These are phyloP conservation scores for Peterozyma xylosa DNA, from an alignment of 805 yeast genomes.

Conservation along the genomic window DNA sequence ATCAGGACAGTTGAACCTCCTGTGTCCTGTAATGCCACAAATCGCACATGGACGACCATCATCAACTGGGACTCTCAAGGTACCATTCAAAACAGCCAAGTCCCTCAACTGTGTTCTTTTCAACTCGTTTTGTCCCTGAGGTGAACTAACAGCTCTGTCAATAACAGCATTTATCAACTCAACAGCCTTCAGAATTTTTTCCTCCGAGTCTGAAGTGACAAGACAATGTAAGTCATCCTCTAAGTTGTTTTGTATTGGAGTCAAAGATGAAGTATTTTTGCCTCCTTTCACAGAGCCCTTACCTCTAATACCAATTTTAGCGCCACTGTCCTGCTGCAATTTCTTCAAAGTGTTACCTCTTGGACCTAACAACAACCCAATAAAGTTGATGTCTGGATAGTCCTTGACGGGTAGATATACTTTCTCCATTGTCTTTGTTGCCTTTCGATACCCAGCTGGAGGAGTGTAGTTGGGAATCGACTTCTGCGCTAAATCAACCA, in stretches of 20 bases:
- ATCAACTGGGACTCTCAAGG: slow-evolving; percentile 66
- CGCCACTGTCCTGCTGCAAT: slow-evolving; percentile 81
- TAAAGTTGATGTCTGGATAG: slow-evolving; percentile 87
- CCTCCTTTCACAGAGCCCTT: slow-evolving; percentile 96
- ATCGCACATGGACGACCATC: slow-evolving; percentile 52
- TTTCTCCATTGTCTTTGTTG: slow-evolving; percentile 66
- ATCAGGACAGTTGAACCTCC: slow-evolving; percentile 57
- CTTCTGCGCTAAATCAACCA: slow-evolving; percentile 70
- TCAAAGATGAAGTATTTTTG: slow-evolving; percentile 41
- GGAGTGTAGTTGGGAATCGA: slow-evolving; percentile 71
- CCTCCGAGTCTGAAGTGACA: slow-evolving; percentile 76
- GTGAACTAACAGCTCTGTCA: slow-evolving; percentile 77
- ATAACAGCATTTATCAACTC: slow-evolving; percentile 68
- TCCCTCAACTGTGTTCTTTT: slow-evolving; percentile 88
- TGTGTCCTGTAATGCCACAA: slow-evolving; percentile 65
- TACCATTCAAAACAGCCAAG: slow-evolving; percentile 90
- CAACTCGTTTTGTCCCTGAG: slow-evolving; percentile 88
- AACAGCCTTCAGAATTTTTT: slow-evolving; percentile 68
- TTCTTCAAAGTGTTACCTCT: slow-evolving; percentile 85
- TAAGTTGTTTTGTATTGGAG: slow-evolving; percentile 43
- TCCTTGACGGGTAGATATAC: slow-evolving; percentile 78
- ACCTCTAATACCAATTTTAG: slow-evolving; percentile 86
- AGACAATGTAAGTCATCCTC: slow-evolving; percentile 87
- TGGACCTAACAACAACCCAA: slow-evolving; percentile 89
- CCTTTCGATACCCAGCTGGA: slow-evolving; percentile 73